A percentile compares a stretch with the other conserved stretches of the same genome.
phyloP scores from a whole-genome alignment of 2,329 filamentous ascomycete genomes.

The Alternaria angustiovoidea region DNA sequence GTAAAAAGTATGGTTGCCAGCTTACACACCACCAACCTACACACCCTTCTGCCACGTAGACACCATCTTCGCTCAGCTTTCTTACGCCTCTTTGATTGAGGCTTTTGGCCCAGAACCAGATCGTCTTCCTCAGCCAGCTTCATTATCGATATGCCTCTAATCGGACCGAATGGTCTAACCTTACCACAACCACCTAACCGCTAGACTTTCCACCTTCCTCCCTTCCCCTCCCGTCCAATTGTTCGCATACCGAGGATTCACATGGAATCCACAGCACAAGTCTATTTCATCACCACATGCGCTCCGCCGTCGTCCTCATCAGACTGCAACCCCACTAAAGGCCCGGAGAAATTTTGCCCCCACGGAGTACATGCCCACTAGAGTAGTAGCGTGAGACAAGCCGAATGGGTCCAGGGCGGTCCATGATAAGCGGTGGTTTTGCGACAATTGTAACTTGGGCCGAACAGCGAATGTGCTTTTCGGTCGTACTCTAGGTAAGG shows the following conservation, averaged over 20 bases:
- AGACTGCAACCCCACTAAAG: neutral
- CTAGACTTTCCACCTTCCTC: neutral
- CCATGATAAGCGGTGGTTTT: neutral
- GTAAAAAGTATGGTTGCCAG: neutral
- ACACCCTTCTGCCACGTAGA: neutral
- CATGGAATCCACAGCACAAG: neutral
- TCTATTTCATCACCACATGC: neutral
- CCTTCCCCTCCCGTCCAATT: neutral
- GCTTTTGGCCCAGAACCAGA: neutral
- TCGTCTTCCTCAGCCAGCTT: neutral
- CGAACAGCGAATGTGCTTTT: neutral
- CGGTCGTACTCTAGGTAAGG: neutral
- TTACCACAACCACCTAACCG: neutral
- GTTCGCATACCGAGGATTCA: neutral
- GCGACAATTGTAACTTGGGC: neutral
- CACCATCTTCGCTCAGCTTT: neutral
- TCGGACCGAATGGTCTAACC: neutral
- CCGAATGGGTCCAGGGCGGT: neutral
- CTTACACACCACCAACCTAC: neutral
- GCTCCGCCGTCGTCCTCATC: neutral
- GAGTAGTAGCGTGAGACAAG: neutral
- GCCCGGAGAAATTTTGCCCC: neutral
- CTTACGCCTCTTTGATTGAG: neutral
- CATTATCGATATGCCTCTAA: constrained; percentile 1
- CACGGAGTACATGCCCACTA: neutral